A percentile compares a stretch with the other conserved stretches of the same genome.
phyloP scores from a whole-genome alignment of 805 yeast species.

The Maudiozyma barnettii region DNA sequence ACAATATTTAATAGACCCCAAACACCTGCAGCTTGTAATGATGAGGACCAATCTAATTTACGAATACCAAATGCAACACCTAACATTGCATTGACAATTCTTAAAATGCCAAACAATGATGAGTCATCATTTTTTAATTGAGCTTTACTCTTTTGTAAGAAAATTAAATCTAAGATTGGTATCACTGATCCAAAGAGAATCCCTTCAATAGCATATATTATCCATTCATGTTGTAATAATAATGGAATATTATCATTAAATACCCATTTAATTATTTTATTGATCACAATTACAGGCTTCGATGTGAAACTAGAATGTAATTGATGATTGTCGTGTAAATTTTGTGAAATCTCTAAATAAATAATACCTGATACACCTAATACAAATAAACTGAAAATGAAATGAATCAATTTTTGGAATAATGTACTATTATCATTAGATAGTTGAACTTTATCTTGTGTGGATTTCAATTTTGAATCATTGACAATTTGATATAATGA shows the following conservation, averaged over 20 bases:
- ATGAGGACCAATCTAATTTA: slow-evolving; percentile 58
- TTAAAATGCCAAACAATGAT: slow-evolving; percentile 12
- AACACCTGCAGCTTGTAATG: slow-evolving; percentile 52
- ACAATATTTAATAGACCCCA: slow-evolving; percentile 58
- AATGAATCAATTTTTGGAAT: slow-evolving; percentile 3
- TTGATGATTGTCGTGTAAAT: slow-evolving; percentile 44
- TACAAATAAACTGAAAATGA: slow-evolving; percentile 13
- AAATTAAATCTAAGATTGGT: slow-evolving; percentile 33
- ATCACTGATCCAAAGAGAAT: slow-evolving; percentile 46
- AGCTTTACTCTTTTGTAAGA: slow-evolving; percentile 2
- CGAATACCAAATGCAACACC: slow-evolving; percentile 67
- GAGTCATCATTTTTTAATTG: slow-evolving; percentile 6
- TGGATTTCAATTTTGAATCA: background rate
- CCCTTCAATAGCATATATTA: slow-evolving; percentile 41
- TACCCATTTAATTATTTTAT: slow-evolving; percentile 8
- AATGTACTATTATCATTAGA: background rate
- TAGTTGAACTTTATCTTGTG: background rate
- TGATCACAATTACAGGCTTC: slow-evolving; percentile 27
- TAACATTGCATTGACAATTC: slow-evolving; percentile 43
- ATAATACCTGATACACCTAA: slow-evolving; percentile 41
- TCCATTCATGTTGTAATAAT: slow-evolving; percentile 9
- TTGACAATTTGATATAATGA: slow-evolving; percentile 1
- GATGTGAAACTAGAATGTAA: slow-evolving; percentile 34
- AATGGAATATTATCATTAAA: slow-evolving; percentile 5
- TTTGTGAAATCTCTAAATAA: slow-evolving; percentile 44